These are phyloP conservation scores for Tulasnella sp. DNA, from an alignment of 768 basidiomycete species.

Conservation along the genomic window DNA sequence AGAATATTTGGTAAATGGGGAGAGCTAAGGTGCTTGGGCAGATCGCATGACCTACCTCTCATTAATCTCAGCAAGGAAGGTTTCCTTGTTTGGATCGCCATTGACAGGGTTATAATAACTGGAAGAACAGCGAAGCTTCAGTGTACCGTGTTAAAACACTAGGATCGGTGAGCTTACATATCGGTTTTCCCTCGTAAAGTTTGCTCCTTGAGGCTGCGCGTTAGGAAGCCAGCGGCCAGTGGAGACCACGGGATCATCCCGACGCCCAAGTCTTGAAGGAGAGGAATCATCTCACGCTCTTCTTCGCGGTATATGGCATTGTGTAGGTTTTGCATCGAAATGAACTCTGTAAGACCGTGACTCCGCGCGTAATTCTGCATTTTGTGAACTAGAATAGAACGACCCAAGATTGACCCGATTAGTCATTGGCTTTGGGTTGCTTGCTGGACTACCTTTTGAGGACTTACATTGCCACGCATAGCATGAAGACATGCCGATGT, in stretches of 20 bases:
- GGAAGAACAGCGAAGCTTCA: not conserved
- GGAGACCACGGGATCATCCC: conserved; percentile 42
- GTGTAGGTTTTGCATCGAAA: conserved; percentile 25
- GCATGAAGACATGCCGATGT: conserved; percentile 42
- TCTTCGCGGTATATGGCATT: conserved; percentile 31
- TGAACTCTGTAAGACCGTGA: conserved; percentile 10
- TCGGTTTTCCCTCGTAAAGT: conserved; percentile 26
- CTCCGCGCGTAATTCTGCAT: conserved; percentile 36
- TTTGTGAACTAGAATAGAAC: not conserved
- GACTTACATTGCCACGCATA: conserved; percentile 33
- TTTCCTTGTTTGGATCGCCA: not conserved
- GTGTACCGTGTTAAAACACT: not conserved
- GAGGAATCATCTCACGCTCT: conserved; percentile 25
- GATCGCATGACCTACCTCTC: not conserved
- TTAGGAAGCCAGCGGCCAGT: conserved; percentile 38
- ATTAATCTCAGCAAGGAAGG: not conserved
- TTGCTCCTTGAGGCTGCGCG: conserved; percentile 30
- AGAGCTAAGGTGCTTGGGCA: not conserved
- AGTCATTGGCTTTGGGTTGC: no score
- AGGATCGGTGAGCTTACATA: not conserved
- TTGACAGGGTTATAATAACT: not conserved
- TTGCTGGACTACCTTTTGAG: not conserved
- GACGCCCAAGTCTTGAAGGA: conserved; percentile 35
- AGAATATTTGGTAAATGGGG: not conserved
- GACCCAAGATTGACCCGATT: not conserved